phyloP scores from a whole-genome alignment of 2,329 filamentous ascomycete genomes.

The Macroventuria anomochaeta region DNA sequence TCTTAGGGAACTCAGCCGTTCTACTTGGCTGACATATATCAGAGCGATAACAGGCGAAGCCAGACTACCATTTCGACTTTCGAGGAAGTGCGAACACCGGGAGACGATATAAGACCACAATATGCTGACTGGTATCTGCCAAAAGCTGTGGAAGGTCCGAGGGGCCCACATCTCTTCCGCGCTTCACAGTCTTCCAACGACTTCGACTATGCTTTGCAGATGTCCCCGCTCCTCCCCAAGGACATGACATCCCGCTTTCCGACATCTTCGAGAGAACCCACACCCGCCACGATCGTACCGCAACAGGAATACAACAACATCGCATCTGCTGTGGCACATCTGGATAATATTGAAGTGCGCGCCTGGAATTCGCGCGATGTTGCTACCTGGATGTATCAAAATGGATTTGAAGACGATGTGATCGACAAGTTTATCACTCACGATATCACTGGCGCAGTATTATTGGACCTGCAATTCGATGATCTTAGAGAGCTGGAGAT shows the following conservation, averaged over 20 bases:
- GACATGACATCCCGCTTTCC: slow-evolving; percentile 54
- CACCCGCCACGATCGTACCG: slow-evolving; percentile 47
- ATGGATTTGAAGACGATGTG: slow-evolving; percentile 76
- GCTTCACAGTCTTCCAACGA: slow-evolving; percentile 67
- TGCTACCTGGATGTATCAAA: slow-evolving; percentile 84
- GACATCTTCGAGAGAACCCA: slow-evolving; percentile 51
- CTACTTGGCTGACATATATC: slow-evolving; percentile 36
- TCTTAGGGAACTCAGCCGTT: neutral
- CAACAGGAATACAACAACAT: slow-evolving; percentile 59
- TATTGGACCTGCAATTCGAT: slow-evolving; percentile 90
- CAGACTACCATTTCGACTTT: slow-evolving; percentile 87
- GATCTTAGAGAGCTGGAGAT: slow-evolving; percentile 84
- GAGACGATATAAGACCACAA: slow-evolving; percentile 62
- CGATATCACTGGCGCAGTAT: slow-evolving; percentile 86
- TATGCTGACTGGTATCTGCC: slow-evolving; percentile 66
- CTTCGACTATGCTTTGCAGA: slow-evolving; percentile 64
- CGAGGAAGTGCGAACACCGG: slow-evolving; percentile 81
- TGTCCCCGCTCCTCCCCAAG: slow-evolving; percentile 77
- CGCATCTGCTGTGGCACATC: slow-evolving; percentile 58
- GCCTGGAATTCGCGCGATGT: slow-evolving; percentile 78
- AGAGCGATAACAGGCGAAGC: slow-evolving; percentile 70
- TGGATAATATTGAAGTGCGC: slow-evolving; percentile 66
- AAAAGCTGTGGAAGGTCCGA: slow-evolving; percentile 78
- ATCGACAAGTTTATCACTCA: slow-evolving; percentile 88
- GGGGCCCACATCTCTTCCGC: slow-evolving; percentile 86